Evolutionary conservation across 257 asterid species (phyloP).

Genomic region (Solanum paucissectum): DNA sequence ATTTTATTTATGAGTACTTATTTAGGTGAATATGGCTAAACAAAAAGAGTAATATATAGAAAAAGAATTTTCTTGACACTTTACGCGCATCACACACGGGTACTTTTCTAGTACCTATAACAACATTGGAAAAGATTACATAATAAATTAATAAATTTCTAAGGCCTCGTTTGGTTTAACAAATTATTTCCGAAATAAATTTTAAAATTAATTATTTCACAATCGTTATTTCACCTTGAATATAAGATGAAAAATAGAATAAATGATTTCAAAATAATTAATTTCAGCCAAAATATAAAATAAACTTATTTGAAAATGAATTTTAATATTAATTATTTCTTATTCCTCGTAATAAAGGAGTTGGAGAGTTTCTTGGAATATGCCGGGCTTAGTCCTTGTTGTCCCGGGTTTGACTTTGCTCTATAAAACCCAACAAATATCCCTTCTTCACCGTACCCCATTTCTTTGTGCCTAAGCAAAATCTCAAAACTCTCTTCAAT

Average conservation of each 20-base stretch:
- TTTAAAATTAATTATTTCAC: neutral
- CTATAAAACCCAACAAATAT: neutral
- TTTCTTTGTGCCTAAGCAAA: neutral
- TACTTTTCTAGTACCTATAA: neutral
- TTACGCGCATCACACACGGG: neutral
- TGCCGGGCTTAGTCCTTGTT: neutral
- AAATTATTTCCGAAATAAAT: no score
- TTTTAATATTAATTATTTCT: accelerated
- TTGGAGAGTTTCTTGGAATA: neutral
- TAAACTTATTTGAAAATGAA: neutral
- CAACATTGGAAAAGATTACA: neutral
- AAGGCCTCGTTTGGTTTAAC: neutral
- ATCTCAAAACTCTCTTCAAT: neutral
- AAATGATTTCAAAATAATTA: no score
- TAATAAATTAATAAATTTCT: neutral
- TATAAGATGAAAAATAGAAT: no score
- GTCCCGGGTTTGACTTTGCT: neutral
- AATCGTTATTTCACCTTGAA: no score
- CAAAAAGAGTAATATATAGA: neutral
- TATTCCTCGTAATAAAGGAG: neutral
- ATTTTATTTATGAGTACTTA: no score
- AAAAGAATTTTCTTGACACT: neutral
- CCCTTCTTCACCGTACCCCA: neutral
- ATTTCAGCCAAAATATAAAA: no score
- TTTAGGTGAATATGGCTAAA: no score